phyloP scores from a whole-genome alignment of 1,284 basidiomycete genomes.

The Irpex sp. region DNA sequence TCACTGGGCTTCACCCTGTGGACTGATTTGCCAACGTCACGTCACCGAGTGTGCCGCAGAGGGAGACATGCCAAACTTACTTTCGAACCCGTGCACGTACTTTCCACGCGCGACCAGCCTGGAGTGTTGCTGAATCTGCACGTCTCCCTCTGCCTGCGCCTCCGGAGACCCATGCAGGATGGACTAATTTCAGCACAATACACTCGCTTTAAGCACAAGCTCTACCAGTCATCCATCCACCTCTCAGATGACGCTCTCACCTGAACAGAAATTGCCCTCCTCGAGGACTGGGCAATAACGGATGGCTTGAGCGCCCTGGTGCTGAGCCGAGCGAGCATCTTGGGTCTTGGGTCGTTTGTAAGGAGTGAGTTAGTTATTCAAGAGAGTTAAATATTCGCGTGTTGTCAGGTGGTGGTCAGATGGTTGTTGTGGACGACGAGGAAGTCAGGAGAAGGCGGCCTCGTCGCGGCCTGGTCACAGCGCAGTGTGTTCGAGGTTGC shows the following conservation, averaged over 20 bases:
- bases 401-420: constrained; percentile 7
- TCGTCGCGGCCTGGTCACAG: not conserved
- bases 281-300: constrained; percentile 18
- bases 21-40: constrained; percentile 37
- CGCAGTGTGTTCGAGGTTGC: constrained; percentile 5
- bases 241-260: constrained; percentile 27
- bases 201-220: not conserved
- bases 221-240: not conserved
- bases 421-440: not conserved
- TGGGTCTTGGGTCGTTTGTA: not conserved
- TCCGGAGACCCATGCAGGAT: constrained; percentile 78
- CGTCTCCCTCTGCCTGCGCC: constrained; percentile 79
- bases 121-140: constrained; percentile 77
- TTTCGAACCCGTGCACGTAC: constrained; percentile 85
- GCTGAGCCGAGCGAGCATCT: constrained; percentile 27
- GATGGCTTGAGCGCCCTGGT: constrained; percentile 24
- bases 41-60: constrained; percentile 7
- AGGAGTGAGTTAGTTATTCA: constrained; percentile 1
- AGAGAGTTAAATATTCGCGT: not conserved
- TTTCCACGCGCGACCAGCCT: constrained; percentile 83
- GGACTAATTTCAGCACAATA: constrained; percentile 15
- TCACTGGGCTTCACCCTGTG: constrained; percentile 83
- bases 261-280: constrained; percentile 60
- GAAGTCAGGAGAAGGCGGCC: too few relatives aligned
- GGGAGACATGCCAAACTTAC: constrained; percentile 39